A percentile compares a stretch with the other conserved stretches of the same genome.
phyloP scores from a whole-genome alignment of 257 asterid species.

The Thymus mandschuricus region DNA sequence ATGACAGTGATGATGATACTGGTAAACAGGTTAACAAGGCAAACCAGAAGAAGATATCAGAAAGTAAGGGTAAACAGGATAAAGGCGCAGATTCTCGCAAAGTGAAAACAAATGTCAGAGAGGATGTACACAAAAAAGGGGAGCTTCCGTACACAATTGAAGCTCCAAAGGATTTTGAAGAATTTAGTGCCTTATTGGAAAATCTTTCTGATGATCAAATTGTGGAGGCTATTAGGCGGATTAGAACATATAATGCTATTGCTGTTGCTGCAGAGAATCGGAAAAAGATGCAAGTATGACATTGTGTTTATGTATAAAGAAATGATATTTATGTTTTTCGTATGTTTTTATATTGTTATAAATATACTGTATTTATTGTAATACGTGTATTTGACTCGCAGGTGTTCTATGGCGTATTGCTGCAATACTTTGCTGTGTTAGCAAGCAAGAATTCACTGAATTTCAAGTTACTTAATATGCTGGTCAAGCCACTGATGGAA shows the following conservation, averaged over 20 bases:
- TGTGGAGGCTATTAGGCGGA: slow-evolving; percentile 86
- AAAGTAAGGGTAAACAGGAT: slow-evolving; percentile 38
- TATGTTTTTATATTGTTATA: slow-evolving; percentile 24
- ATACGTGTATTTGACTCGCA: slow-evolving; percentile 32
- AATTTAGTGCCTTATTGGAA: slow-evolving; percentile 66
- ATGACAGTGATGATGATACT: slow-evolving; percentile 34
- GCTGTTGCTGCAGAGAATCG: slow-evolving; percentile 85
- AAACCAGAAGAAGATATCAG: slow-evolving; percentile 35
- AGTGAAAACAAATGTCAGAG: slow-evolving; percentile 37
- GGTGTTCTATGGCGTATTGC: slow-evolving; percentile 86
- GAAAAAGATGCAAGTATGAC: slow-evolving; percentile 90
- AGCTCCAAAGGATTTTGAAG: slow-evolving; percentile 87
- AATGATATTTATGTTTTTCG: slow-evolving; percentile 35
- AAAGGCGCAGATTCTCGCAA: slow-evolving; percentile 28
- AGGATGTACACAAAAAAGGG: slow-evolving; percentile 33
- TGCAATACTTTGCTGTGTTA: slow-evolving; percentile 92
- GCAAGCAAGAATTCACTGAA: slow-evolving; percentile 75
- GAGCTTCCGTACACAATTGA: slow-evolving; percentile 97
- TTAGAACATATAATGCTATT: slow-evolving; percentile 80
- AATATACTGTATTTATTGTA: slow-evolving; percentile 19
- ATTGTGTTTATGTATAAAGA: background rate
- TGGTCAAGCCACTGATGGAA: slow-evolving; percentile 89
- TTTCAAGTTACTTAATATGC: slow-evolving; percentile 68
- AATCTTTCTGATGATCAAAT: slow-evolving; percentile 78
- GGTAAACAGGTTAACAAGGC: slow-evolving; percentile 29